Base-by-base conservation (phyloP, 148 eudicot species). In the Nyssa sinensis region DNA sequence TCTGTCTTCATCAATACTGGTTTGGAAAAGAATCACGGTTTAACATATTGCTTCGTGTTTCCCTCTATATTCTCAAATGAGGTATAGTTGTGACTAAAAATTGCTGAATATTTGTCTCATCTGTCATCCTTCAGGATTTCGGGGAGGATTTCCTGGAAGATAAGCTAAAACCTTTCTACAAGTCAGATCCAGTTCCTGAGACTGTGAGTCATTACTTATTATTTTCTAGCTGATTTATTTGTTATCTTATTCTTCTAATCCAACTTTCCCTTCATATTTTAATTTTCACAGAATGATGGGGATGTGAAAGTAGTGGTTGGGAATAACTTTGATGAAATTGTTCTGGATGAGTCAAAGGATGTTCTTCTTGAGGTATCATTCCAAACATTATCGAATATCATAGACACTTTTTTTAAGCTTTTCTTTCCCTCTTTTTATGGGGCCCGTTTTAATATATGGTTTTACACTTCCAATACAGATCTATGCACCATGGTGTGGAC, bases 401-500 rank as follows among this genome's bases (percentile, higher is more conserved):
- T 61, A 12, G 62, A 25, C 16, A 34, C 32, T 64, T 64, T 66
- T n/a, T n/a, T n/a, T n/a, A n/a, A n/a, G 10, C 24, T 28, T 16
- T 30, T 59, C 74, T 34, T 55, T 10, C 7, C n/a, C 28, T 37
- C 0, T 44, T 62, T 62, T 0, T 30, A 34, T 3, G 62, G 0
- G 13, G 17, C 31, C 10, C 55, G 23, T 69, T 30, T 33, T 66
- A 28, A 37, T 34, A 5, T n/a, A n/a, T n/a, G n/a, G 49, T 44
- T 21, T 55, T 34, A 34, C 31, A 73, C 28, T 25, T 72, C 29
- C 83, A n/a, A n/a, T n/a, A n/a, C n/a, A 94, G 98, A 81, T 94
- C 11, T 94, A 90, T 68, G 97, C 98, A 82, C 92, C 98, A 35
- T 92, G 96, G 98, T 94, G 98, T 73, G 97, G 93, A 29, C 97